Base-by-base conservation (phyloP, 2,329 filamentous ascomycete genomes). In the Botryosphaeria dothidea region DNA sequence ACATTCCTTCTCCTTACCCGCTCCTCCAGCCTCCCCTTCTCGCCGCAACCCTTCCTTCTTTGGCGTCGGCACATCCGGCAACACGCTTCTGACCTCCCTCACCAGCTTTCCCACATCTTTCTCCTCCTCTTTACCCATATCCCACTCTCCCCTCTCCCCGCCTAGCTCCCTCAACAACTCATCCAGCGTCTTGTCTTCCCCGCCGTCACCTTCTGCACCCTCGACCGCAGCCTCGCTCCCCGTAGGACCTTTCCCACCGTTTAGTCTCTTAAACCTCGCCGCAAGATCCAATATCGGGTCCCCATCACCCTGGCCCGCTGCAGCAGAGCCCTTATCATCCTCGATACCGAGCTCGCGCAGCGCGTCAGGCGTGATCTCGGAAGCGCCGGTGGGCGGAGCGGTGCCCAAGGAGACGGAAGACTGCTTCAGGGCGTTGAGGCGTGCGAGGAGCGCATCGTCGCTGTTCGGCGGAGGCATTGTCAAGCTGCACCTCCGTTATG, bases 401-500 rank as follows among this genome's bases (percentile, higher is more conserved):
- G 68, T 17, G 69, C 62, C 65, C 19, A 82, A 70, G 58, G 68
- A 76, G 21, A 82, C 73, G 29, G 71, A 74, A 1, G 80, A 79
- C 48, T 78, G 77, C 69, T 82, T 82, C 54, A 83, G 74, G 15
- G 81, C 81, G 67, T 83, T 83, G 38, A 83, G 75, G 56, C 82
- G 78, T 21, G 81, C 80, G 63, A 83, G 78, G 21, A 84, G 78
- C 65, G 77, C 73, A 57, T 79, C 74, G 38, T 66, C 45, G 46
- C 13, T 19, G 31, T 51, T 48, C 13, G 31, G 25, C 31, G 31
- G 27, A 15, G 62, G 29, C 23, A 41, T 43, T 23, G 45, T 19
- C 49, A 9, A n/a, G n/a, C n/a, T n/a, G n/a, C n/a, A n/a, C n/a
- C n/a, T n/a, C n/a, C n/a, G n/a, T n/a, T n/a, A n/a, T n/a, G n/a